A percentile compares a stretch with the other conserved stretches of the same genome.
Evolutionary conservation across 495 filamentous ascomycete species (phyloP).

Genomic region (Hypoxylon fragiforme): DNA sequence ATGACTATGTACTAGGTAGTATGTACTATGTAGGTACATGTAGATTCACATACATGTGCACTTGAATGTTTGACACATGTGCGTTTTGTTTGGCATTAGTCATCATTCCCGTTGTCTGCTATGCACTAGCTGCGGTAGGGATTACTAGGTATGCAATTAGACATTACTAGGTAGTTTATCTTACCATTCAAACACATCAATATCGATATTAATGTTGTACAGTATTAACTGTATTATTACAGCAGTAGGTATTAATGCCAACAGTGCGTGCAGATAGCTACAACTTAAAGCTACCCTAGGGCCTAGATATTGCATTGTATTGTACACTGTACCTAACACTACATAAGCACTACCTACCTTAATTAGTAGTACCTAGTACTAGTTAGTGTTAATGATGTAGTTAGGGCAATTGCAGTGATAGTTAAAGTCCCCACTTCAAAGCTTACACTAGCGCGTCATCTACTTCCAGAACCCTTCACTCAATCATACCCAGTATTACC

Average conservation of each 20-base stretch:
- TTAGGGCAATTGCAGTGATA: too few relatives aligned
- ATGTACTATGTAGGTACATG: neutral
- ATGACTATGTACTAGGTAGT: neutral
- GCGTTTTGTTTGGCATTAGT: too few relatives aligned
- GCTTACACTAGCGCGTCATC: constrained; percentile 5
- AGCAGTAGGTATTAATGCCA: neutral
- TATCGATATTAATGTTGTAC: neutral
- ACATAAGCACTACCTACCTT: too few relatives aligned
- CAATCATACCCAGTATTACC: constrained; percentile 1
- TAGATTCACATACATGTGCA: neutral
- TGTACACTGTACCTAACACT: neutral
- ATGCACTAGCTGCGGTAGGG: too few relatives aligned
- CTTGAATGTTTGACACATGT: neutral
- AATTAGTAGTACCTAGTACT: too few relatives aligned
- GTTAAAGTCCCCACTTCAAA: constrained; percentile 1
- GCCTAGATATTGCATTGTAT: too few relatives aligned
- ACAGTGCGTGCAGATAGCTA: too few relatives aligned
- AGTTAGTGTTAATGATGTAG: too few relatives aligned
- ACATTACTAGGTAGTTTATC: neutral
- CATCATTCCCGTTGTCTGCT: too few relatives aligned
- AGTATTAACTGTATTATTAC: neutral
- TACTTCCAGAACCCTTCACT: constrained; percentile 10
- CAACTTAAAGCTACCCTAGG: too few relatives aligned
- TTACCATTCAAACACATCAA: neutral
- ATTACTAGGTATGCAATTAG: too few relatives aligned